Evolutionary conservation across 2,329 filamentous ascomycete species (phyloP).

Genomic region (Colletotrichum cordylinicola): DNA sequence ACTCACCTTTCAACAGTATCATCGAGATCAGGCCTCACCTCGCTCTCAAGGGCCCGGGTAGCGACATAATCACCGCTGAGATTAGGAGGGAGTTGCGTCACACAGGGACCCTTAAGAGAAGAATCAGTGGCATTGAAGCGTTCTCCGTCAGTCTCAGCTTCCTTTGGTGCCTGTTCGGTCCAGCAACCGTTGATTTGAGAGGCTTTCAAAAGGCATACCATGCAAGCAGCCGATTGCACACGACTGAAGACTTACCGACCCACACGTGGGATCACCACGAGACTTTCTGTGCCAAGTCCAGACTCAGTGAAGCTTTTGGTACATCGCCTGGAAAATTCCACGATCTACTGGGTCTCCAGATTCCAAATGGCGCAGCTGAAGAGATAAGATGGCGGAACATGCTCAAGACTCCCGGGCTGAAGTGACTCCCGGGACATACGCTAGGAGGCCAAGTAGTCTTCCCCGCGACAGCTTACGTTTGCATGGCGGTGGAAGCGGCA

Average conservation of each 20-base stretch:
- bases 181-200: background rate
- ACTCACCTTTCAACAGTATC: slow-evolving; percentile 8
- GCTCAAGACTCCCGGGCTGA: slow-evolving; percentile 23
- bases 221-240: background rate
- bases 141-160: slow-evolving; percentile 21
- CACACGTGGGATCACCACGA: slow-evolving; percentile 9
- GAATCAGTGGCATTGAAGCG: slow-evolving; percentile 23
- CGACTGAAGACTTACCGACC: background rate
- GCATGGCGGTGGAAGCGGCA: slow-evolving; percentile 27
- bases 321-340: background rate
- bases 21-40: slow-evolving; percentile 41
- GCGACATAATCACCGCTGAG: slow-evolving; percentile 29
- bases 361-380: background rate
- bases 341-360: background rate
- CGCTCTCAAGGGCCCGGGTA: slow-evolving; percentile 41
- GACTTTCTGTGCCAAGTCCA: background rate
- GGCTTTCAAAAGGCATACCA: background rate
- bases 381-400: slow-evolving; percentile 24
- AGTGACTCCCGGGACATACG: slow-evolving; percentile 47
- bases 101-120: slow-evolving; percentile 28
- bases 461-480: slow-evolving; percentile 38
- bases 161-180: slow-evolving; percentile 23
- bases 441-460: slow-evolving; percentile 48
- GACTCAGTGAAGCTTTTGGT: background rate
- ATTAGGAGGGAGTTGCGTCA: slow-evolving; percentile 11